Conservation (phyloP, 352 stramenopile species). For the Pythium folliculosum region DNA sequence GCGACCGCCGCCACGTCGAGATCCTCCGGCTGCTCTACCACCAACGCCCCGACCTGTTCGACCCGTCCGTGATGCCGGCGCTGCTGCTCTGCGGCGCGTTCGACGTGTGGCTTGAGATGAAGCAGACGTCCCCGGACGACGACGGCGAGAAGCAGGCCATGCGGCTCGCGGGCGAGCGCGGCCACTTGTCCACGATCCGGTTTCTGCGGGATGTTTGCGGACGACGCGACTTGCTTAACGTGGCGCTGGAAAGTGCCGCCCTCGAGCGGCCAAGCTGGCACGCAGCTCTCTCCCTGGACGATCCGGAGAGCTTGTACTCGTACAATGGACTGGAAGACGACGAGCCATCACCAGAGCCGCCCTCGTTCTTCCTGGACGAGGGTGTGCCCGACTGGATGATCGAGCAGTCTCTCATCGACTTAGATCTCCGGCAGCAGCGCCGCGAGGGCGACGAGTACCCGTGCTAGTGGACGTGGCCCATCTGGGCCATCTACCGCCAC, state of each 20-base stretch:
- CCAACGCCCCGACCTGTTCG: slow-evolving; percentile 1
- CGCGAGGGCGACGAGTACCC: neutral
- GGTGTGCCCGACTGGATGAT: slow-evolving; percentile 16
- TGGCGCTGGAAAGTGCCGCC: neutral
- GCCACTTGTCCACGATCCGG: slow-evolving; percentile 4
- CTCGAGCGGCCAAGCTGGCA: slow-evolving; percentile 2
- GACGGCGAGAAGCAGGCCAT: slow-evolving; percentile 1
- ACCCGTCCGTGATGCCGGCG: neutral
- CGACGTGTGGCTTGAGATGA: slow-evolving; percentile 8
- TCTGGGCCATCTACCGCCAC: slow-evolving; percentile 13
- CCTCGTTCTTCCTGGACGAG: slow-evolving; percentile 5
- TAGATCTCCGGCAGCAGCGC: neutral
- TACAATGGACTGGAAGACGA: neutral
- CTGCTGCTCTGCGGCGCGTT: slow-evolving; percentile 8
- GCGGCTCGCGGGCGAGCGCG: slow-evolving; percentile 1
- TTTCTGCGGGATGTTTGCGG: neutral
- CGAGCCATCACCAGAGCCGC: no score
- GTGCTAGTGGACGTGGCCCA: slow-evolving; percentile 12
- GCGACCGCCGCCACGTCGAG: slow-evolving; percentile 7
- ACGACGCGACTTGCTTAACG: neutral
- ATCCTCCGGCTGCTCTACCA: slow-evolving; percentile 2
- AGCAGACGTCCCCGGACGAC: neutral
- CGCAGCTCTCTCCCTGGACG: neutral
- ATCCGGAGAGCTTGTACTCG: neutral
- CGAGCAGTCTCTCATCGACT: slow-evolving; percentile 5